Percentiles rank a stretch among this genome's conserved stretches.
Evolutionary conservation across 495 filamentous ascomycete species (phyloP).

Genomic region (Xylaria cubensis): DNA sequence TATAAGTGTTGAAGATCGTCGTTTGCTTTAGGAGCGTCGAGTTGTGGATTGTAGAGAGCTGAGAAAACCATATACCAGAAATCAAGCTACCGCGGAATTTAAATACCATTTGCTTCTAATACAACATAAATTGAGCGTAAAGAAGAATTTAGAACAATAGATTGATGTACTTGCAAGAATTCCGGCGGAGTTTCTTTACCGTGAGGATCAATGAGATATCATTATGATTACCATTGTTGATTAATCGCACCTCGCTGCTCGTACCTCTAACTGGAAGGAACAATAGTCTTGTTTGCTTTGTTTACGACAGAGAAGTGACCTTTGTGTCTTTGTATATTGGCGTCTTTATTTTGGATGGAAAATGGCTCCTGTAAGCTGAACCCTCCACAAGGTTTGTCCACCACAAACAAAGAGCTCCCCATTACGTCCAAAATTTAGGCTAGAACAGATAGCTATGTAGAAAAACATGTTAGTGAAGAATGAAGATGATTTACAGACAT

Average conservation of each 20-base stretch:
- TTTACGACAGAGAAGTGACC: neutral
- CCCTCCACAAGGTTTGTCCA: constrained; percentile 41
- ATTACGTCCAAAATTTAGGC: constrained; percentile 36
- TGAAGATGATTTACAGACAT: neutral
- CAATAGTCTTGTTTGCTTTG: neutral
- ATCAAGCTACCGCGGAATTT: neutral
- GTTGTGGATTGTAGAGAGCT: neutral
- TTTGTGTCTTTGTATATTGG: constrained; percentile 1
- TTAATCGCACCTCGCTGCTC: neutral
- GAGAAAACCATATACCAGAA: neutral
- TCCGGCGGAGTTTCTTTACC: neutral
- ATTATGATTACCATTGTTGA: neutral
- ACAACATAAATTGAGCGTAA: neutral
- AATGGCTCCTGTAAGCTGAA: constrained; percentile 22
- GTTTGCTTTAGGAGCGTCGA: neutral
- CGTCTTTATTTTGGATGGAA: neutral
- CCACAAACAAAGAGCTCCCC: constrained; percentile 43
- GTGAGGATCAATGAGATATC: neutral
- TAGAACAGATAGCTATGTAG: constrained; percentile 38
- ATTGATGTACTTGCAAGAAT: neutral
- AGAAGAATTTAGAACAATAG: neutral
- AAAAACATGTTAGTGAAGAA: constrained; percentile 1
- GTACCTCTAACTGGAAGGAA: neutral
- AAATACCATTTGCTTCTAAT: neutral
- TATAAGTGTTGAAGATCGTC: neutral